Evolutionary conservation across 129 eudicot species (phyloP), one percentile per base, ranked within the genome.

Genomic region (Arctium minus): DNA sequence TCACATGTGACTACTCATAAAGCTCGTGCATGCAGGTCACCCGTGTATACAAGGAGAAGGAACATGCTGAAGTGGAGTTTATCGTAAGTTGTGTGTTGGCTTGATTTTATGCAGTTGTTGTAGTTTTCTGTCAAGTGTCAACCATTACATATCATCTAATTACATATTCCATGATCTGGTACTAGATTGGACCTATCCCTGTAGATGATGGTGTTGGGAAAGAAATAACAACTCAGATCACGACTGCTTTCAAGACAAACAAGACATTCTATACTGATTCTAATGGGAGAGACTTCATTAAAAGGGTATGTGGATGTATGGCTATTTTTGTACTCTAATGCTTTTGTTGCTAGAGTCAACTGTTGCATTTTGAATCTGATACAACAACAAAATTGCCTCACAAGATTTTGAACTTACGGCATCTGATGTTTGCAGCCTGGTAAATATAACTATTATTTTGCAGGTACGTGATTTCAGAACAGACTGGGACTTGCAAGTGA

Each of bases 121-220:
- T 69, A 6, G 6, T 82, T 73, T 40, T 44, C 30, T 60, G 46
- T 69, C 36, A 33, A 44, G 18, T 60, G 46, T 69, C 36, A 33
- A 44, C 32, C 1, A 32, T 6, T 33, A 79, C 44, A 37, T 62
- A 70, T 75, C 39, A 48, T 80, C 72, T 83, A 11, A 74, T 81
- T 7, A 72, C 74, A 62, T 78, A 73, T 62, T 40, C 68, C 42
- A 46, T 32, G 32, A 75, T 83, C 75, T 79, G 69, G 77, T 76
- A 76, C 84, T 86, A 95, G 99, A 89, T 95, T 95, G 99, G 99
- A 38, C 97, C 99, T 67, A 95, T 95, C 87, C 99, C 99, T 33
- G 86, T 89, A 76, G 94, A 93, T 72, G 97, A 95, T 85, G 97
- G 93, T 86, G 85, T 83, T 84, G 99, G 99, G 79, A 95, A 95